Percentiles rank a stretch among this genome's conserved stretches.
Conservation (phyloP, 495 filamentous ascomycete genomes). For the Aspergillus carlsbadensis region DNA sequence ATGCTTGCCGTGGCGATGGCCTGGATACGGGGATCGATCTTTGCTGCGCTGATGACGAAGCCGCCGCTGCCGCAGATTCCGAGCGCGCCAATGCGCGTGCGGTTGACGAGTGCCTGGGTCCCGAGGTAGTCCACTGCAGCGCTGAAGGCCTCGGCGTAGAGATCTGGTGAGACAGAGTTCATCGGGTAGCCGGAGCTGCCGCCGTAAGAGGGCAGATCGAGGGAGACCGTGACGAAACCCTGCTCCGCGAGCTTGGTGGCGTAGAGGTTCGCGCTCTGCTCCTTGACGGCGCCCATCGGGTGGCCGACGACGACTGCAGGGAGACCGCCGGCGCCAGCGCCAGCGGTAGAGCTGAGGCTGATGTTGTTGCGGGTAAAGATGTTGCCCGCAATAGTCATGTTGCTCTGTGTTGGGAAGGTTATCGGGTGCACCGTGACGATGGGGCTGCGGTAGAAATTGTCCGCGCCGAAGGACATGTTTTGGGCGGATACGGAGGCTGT, state of each 20-base stretch:
- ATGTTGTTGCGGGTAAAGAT: constrained; percentile 21
- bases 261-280: constrained; percentile 39
- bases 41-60: constrained; percentile 36
- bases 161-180: constrained; percentile 32
- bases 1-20: constrained; percentile 37
- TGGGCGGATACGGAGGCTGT: constrained; percentile 22
- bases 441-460: constrained; percentile 31
- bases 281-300: constrained; percentile 40
- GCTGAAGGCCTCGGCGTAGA: constrained; percentile 38
- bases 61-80: constrained; percentile 42
- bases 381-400: constrained; percentile 22
- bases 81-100: constrained; percentile 36
- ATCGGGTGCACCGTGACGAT: constrained; percentile 21
- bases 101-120: constrained; percentile 29
- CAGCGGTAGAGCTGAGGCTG: too few species aligned
- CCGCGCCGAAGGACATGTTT: constrained; percentile 29
- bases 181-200: constrained; percentile 36
- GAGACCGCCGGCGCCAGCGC: not conserved
- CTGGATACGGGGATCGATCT: constrained; percentile 39
- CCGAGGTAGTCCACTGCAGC: constrained; percentile 40
- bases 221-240: constrained; percentile 36
- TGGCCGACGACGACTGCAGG: constrained; percentile 30
- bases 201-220: constrained; percentile 39
- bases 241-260: constrained; percentile 34
- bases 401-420: constrained; percentile 24